Evolutionary conservation across 768 basidiomycete species (phyloP).

Genomic region (Pulveroboletus ravenelii): DNA sequence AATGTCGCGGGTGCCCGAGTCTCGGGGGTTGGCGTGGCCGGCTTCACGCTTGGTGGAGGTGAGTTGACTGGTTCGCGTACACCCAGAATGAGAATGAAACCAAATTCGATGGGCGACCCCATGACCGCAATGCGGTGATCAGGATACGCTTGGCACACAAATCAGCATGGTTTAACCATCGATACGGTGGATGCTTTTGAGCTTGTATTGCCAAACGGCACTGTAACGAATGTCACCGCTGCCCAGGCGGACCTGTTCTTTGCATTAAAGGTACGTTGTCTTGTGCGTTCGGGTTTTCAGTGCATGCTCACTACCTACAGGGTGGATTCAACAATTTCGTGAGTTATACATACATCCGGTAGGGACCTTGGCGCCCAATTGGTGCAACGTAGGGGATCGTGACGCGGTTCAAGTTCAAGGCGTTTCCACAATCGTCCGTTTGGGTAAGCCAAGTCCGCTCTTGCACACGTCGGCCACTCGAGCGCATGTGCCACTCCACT

Average conservation of each 20-base stretch:
- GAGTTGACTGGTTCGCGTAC: conserved; percentile 3
- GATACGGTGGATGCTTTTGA: conserved; percentile 55
- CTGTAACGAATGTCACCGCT: conserved; percentile 33
- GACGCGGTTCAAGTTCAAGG: conserved; percentile 50
- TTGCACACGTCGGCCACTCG: conserved; percentile 1
- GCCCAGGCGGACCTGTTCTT: conserved; percentile 42
- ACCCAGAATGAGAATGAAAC: neutral
- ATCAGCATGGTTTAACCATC: conserved; percentile 52
- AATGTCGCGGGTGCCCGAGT: conserved; percentile 59
- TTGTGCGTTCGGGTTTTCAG: neutral
- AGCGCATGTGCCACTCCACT: conserved; percentile 3
- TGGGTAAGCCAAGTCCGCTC: conserved; percentile 16
- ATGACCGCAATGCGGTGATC: conserved; percentile 10
- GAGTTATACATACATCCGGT: conserved; percentile 4
- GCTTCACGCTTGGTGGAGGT: conserved; percentile 59
- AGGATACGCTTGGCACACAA: conserved; percentile 65
- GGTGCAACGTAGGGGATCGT: conserved; percentile 47
- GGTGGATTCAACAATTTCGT: conserved; percentile 66
- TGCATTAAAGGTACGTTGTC: conserved; percentile 35
- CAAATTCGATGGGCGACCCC: conserved; percentile 2
- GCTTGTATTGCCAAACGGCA: conserved; percentile 56
- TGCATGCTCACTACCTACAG: conserved; percentile 26
- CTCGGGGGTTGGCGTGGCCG: conserved; percentile 54
- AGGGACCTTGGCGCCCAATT: conserved; percentile 30
- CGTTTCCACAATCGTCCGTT: conserved; percentile 31